Evolutionary conservation across 1,284 basidiomycete species (phyloP).

Genomic region (Lignosus rhinocerotis): DNA sequence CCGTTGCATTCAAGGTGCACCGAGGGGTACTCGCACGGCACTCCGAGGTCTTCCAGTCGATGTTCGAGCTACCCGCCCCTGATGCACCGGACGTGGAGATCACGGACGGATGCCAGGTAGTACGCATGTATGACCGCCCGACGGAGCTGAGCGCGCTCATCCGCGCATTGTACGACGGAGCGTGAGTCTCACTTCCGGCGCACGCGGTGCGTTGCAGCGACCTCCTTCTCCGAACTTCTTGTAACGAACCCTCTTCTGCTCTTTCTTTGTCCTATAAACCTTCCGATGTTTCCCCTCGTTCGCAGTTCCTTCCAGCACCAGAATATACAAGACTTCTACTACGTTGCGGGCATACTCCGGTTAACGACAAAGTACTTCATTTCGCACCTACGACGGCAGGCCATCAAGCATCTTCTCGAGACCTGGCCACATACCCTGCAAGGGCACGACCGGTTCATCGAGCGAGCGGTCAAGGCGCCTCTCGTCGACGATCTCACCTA

Average conservation of each 20-base stretch:
- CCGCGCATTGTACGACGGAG: constrained; percentile 57
- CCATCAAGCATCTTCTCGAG: constrained; percentile 48
- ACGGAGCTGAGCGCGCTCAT: constrained; percentile 55
- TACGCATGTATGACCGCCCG: constrained; percentile 55
- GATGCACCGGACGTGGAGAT: constrained; percentile 32
- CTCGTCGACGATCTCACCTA: constrained; percentile 47
- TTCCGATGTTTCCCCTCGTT: neutral
- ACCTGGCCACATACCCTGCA: constrained; percentile 55
- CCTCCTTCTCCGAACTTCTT: neutral
- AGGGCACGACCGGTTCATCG: constrained; percentile 59
- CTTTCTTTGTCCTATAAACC: neutral
- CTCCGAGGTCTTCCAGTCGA: constrained; percentile 59
- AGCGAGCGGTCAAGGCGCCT: constrained; percentile 46
- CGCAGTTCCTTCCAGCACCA: constrained; percentile 40
- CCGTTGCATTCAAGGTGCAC: constrained; percentile 55
- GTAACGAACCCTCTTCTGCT: neutral
- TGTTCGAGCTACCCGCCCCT: constrained; percentile 56
- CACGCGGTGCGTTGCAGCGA: constrained; percentile 12
- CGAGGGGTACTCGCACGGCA: constrained; percentile 58
- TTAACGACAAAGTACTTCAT: constrained; percentile 62
- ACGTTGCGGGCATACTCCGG: constrained; percentile 53
- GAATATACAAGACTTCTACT: constrained; percentile 51
- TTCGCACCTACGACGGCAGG: constrained; percentile 45
- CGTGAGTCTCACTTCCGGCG: constrained; percentile 40
- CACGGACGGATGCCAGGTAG: constrained; percentile 49